Evolutionary conservation across 2,329 filamentous ascomycete species (phyloP), one percentile per base, ranked within the genome.

Genomic region (Verticillium nubilum): DNA sequence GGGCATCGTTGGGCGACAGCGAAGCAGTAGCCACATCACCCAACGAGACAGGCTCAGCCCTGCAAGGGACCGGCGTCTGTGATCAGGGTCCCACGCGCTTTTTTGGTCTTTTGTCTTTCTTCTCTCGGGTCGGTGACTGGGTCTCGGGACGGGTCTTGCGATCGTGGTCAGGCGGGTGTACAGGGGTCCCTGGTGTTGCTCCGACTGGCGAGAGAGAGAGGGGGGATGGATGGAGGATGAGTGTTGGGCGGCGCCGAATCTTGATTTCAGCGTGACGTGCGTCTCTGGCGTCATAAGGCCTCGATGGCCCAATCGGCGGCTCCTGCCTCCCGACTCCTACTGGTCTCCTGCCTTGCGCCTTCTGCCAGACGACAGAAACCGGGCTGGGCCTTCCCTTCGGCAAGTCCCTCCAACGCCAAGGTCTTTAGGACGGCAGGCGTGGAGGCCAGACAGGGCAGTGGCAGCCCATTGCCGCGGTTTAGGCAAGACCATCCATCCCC

Each of bases 1-100:
- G 19, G 42, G 42, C 42, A 47, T 10, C 42, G 42, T 47, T 47
- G 42, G 42, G 42, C 42, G 42, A 47, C 42, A 47, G 42, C 42
- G 58, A 60, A 47, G 54, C 53, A 59, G 54, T 47, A 59, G 61
- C 62, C 62, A 64, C 57, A 61, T 62, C 61, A 64, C 59, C 62
- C 61, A 63, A 64, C 58, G 52, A 59, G 53, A 59, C 62, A 64
- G 59, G 62, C 61, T 63, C 62, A 64, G 62, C 62, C 61, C 62
- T 64, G 62, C 57, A 56, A 58, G 59, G 57, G 54, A 56, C 29
- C 35, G 29, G 31, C 31, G 19, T 26, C 28, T 29, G 35, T 56
- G 33, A n/a, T 47, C 60, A 59, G 62, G 62, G 62, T 58, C 27
- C 35, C 52, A 17, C 27, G 27, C 17, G 19, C 52, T 23, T 54